phyloP scores from a whole-genome alignment of 208 protist genomes.

The Acanthamoeba polyphaga region DNA sequence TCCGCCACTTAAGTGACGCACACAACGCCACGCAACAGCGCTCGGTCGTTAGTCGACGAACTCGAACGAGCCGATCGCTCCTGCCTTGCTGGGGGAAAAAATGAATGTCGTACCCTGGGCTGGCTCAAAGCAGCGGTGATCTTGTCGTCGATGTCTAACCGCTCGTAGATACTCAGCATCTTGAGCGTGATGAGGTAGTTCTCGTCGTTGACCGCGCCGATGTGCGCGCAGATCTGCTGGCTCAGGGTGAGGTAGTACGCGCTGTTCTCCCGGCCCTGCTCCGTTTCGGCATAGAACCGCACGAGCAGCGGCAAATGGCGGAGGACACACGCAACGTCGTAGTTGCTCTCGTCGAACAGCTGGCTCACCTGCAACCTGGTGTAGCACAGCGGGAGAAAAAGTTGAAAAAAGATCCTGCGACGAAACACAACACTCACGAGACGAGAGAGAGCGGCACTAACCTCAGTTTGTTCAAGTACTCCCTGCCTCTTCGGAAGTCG shows the following conservation, averaged over 20 bases:
- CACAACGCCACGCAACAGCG: background rate
- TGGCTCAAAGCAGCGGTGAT: background rate
- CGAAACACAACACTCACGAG: too few species aligned
- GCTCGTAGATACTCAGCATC: background rate
- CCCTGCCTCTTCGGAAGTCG: background rate
- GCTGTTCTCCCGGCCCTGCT: background rate
- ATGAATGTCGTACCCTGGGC: background rate
- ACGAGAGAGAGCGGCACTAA: background rate
- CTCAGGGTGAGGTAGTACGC: constrained; percentile 19
- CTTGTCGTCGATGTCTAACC: background rate
- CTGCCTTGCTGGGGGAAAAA: background rate
- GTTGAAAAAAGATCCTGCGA: too few species aligned
- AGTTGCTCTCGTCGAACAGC: constrained; percentile 32
- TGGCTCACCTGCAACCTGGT: constrained; percentile 6
- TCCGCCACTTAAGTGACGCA: background rate
- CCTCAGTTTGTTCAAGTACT: constrained; percentile 17
- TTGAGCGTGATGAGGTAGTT: constrained; percentile 24
- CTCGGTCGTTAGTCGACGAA: background rate
- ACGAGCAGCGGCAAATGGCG: background rate
- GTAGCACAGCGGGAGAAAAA: background rate
- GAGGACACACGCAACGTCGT: constrained; percentile 25
- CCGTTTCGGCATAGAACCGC: background rate
- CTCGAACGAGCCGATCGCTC: background rate
- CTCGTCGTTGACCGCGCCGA: constrained; percentile 30
- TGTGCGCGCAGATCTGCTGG: background rate